Evolutionary conservation across 2,329 filamentous ascomycete species (phyloP).

Genomic region (Metarhizium humberi): DNA sequence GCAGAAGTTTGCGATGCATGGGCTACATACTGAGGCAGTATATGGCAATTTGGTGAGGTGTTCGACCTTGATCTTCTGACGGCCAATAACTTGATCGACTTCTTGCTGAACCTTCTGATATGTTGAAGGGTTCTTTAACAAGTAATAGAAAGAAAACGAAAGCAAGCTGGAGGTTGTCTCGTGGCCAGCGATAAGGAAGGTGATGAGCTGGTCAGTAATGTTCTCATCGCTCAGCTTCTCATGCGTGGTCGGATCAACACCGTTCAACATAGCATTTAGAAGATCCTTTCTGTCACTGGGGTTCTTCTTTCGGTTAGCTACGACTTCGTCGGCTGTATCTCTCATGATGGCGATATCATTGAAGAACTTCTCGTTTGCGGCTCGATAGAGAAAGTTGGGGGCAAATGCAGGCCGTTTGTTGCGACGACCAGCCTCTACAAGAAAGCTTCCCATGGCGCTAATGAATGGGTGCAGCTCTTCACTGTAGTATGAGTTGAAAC

Average conservation of each 20-base stretch:
- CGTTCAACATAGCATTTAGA: conserved; percentile 59
- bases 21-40: conserved; percentile 41
- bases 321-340: conserved; percentile 47
- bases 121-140: conserved; percentile 52
- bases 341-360: conserved; percentile 46
- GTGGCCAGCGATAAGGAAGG: conserved; percentile 61
- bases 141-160: conserved; percentile 54
- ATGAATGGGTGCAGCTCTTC: conserved; percentile 63
- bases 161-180: conserved; percentile 63
- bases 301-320: conserved; percentile 46
- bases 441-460: conserved; percentile 54
- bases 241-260: conserved; percentile 58
- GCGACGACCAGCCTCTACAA: conserved; percentile 45
- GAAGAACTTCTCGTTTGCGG: conserved; percentile 39
- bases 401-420: conserved; percentile 35
- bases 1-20: neutral
- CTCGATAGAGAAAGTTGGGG: conserved; percentile 38
- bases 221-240: conserved; percentile 51
- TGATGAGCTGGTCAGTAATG: conserved; percentile 63
- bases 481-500: conserved; percentile 68
- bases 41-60: conserved; percentile 58
- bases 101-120: conserved; percentile 56
- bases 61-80: conserved; percentile 45
- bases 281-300: conserved; percentile 55
- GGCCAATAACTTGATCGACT: conserved; percentile 56